Conservation (phyloP, 176 grass and related monocot species). For the Musa beccarii region DNA sequence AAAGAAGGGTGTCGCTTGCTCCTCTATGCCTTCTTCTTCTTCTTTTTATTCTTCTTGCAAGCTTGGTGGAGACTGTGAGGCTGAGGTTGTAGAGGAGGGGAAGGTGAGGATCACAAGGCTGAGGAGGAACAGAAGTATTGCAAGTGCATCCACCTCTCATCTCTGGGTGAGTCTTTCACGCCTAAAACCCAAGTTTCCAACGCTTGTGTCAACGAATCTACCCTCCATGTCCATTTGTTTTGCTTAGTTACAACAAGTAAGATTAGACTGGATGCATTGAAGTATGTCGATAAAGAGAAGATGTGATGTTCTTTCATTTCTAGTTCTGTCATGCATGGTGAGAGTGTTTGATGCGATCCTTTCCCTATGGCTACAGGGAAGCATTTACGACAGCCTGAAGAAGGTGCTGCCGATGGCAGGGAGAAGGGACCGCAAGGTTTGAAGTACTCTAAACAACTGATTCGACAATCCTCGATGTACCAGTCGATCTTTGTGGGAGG, state of each 20-base stretch:
- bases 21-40: neutral
- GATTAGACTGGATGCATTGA: too few species aligned
- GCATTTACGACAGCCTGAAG: conserved; percentile 49
- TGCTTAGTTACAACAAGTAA: neutral
- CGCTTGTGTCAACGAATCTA: neutral
- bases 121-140: conserved; percentile 41
- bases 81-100: neutral
- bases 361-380: conserved; percentile 28
- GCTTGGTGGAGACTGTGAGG: neutral
- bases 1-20: neutral
- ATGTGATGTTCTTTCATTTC: too few species aligned
- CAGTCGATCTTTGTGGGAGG: too few species aligned
- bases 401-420: conserved; percentile 31
- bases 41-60: neutral
- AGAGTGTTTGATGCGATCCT: neutral
- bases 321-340: neutral
- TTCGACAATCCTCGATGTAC: too few species aligned
- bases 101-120: conserved; percentile 40
- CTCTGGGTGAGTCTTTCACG: conserved; percentile 42
- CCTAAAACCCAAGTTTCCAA: neutral
- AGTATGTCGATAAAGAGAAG: too few species aligned
- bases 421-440: conserved; percentile 26
- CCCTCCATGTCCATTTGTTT: neutral
- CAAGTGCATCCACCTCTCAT: conserved; percentile 21
- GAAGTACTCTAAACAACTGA: too few species aligned